Evolutionary conservation across 148 eudicot genomes (phyloP), one percentile per base, ranked within the genome.

Genomic region (Vaccinium macrocarpon): DNA sequence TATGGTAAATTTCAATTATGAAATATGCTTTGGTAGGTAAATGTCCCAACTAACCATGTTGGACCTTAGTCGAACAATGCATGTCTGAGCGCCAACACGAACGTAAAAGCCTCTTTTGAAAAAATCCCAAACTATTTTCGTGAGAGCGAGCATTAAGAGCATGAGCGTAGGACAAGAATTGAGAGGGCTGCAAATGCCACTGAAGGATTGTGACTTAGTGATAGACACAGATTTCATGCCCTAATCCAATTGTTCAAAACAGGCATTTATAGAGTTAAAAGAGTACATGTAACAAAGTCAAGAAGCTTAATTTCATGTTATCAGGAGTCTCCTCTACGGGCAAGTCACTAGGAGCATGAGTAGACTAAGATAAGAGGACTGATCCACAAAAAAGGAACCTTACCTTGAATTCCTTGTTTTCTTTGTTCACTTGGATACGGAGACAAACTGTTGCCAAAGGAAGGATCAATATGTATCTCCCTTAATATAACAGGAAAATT

Each of bases 381-480:
- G 59, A 4, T 50, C 52, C 52, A 50, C 11, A 50, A 7, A 68
- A 35, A 12, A 2, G 83, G 73, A 52, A 64, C 2, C 77, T 85
- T 92, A 96, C 99, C 99, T 96, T 96, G 84, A 96, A 96, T 89
- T 96, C 99, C 90, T 94, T 96, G 90, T 96, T 96, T 76, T 96
- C 99, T 89, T 96, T 94, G 94, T 96, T 96, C 82, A 96, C 98
- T 89, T 96, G 99, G 75, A 96, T 94, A 70, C 99, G 98, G 72
- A 96, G 99, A 87, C 98, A 91, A 82, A 94, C 99, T 96, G 89
- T 73, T 76, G 62, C 49, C 74, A 81, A 74, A 84, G 84, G 53
- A 35, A 57, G 25, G 55, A 84, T 81, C 84, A 85, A 49, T 75
- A 23, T 23, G 50, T 29, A 16, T 81, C n/a, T 35, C 48, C 57